Evolutionary conservation across 2,329 filamentous ascomycete genomes (phyloP).

Genomic region (Simplicillium sp.): DNA sequence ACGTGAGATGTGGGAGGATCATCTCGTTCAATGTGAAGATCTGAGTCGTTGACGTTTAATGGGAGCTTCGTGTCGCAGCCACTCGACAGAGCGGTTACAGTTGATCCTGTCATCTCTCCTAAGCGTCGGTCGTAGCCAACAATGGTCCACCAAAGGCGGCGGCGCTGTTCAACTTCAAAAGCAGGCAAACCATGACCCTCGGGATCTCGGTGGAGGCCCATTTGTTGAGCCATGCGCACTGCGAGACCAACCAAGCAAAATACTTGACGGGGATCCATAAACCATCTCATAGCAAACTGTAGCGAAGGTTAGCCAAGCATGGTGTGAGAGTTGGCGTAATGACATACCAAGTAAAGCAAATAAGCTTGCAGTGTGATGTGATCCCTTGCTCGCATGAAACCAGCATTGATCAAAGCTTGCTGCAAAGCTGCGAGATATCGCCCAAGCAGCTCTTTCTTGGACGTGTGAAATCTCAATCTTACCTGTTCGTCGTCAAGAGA

Average conservation of each 20-base stretch:
- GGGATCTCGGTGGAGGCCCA: conserved; percentile 59
- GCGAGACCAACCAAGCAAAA: conserved; percentile 50
- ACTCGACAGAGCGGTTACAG: conserved; percentile 45
- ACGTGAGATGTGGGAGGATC: conserved; percentile 37
- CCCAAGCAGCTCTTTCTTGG: conserved; percentile 38
- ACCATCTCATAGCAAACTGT: conserved; percentile 39
- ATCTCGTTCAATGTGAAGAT: conserved; percentile 47
- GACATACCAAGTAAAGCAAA: conserved; percentile 54
- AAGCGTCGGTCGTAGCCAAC: conserved; percentile 60
- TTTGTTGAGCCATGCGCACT: conserved; percentile 56
- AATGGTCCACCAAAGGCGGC: conserved; percentile 65
- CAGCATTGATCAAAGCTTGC: conserved; percentile 56
- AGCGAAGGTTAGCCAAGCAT: conserved; percentile 1
- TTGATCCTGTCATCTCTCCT: conserved; percentile 53
- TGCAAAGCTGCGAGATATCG: conserved; percentile 50
- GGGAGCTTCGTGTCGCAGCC: conserved; percentile 46
- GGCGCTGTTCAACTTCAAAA: conserved; percentile 61
- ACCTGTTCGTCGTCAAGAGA: conserved; percentile 51
- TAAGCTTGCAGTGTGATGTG: conserved; percentile 58
- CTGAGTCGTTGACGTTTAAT: conserved; percentile 53
- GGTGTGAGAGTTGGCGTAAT: background rate
- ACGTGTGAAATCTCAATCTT: conserved; percentile 39
- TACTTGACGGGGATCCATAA: conserved; percentile 44
- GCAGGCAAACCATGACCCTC: conserved; percentile 38
- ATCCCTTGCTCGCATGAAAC: conserved; percentile 58